Evolutionary conservation across 208 protist species (phyloP).

Genomic region (Leishmania gerbilli): DNA sequence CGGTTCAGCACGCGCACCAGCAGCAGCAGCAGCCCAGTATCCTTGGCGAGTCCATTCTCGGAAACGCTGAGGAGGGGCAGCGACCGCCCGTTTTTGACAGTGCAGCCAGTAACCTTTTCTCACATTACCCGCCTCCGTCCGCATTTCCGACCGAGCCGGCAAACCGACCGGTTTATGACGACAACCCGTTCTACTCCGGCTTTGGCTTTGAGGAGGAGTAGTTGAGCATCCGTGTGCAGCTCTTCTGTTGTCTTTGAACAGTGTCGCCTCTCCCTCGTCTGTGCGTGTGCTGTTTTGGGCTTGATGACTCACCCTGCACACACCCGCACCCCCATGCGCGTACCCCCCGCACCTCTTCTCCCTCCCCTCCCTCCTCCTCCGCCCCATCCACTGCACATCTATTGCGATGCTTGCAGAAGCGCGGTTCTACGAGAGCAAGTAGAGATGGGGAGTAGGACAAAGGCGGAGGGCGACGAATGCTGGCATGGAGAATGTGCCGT

Average conservation of each 20-base stretch:
- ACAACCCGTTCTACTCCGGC: constrained; percentile 45
- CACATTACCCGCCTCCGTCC: background rate
- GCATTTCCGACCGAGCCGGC: background rate
- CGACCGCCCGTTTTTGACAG: constrained; percentile 5
- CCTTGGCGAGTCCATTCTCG: constrained; percentile 5
- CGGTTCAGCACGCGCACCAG: background rate
- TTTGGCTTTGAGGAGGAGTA: constrained; percentile 44
- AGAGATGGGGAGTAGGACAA: background rate
- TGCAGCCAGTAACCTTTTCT: background rate
- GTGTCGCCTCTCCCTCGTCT: background rate
- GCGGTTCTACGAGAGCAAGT: background rate
- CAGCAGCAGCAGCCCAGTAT: constrained; percentile 9
- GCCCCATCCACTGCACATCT: background rate
- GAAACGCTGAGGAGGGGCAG: background rate
- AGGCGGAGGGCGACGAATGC: background rate
- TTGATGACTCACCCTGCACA: background rate
- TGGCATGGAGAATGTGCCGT: too few relatives aligned
- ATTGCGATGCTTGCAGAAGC: background rate
- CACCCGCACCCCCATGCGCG: background rate
- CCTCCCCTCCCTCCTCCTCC: background rate
- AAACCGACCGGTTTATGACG: constrained; percentile 14
- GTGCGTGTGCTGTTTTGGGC: background rate
- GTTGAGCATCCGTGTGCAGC: background rate
- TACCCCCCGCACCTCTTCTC: background rate
- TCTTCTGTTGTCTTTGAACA: background rate